Evolutionary conservation across 1,284 basidiomycete species (phyloP).

Genomic region (Sphagnurus paluster): DNA sequence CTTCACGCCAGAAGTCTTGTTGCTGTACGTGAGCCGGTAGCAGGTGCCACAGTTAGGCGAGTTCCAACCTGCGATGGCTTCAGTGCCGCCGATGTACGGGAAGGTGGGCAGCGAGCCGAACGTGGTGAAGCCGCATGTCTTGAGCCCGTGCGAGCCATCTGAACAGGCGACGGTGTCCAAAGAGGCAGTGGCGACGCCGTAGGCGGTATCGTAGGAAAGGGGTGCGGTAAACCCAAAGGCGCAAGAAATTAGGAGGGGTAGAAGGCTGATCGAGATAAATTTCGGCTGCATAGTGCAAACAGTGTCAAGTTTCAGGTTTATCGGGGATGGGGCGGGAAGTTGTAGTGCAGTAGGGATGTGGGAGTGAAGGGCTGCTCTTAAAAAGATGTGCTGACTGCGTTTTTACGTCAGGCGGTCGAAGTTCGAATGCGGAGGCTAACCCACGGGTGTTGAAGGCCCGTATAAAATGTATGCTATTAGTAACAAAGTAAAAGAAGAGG

Average conservation of each 20-base stretch:
- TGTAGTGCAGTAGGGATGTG: neutral
- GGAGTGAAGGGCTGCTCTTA: neutral
- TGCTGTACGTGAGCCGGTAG: constrained; percentile 42
- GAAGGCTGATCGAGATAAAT: neutral
- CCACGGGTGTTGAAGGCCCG: neutral
- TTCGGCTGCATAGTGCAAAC: constrained; percentile 21
- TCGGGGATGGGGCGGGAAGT: neutral
- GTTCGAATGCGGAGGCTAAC: neutral
- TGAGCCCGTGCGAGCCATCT: constrained; percentile 43
- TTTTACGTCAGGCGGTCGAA: neutral
- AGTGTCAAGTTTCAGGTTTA: neutral
- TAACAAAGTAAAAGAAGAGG: neutral
- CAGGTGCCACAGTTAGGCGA: constrained; percentile 46
- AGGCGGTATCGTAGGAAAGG: constrained; percentile 40
- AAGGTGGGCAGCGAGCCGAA: constrained; percentile 48
- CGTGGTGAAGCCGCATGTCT: constrained; percentile 43
- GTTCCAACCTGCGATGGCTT: constrained; percentile 41
- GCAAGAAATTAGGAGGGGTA: constrained; percentile 7
- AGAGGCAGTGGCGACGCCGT: constrained; percentile 36
- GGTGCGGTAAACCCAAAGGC: constrained; percentile 23
- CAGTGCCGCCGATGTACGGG: constrained; percentile 52
- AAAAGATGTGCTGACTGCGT: neutral
- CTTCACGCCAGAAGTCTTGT: constrained; percentile 18
- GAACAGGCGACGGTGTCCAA: constrained; percentile 49
- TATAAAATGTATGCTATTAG: neutral